Percentiles rank a stretch among this genome's conserved stretches.
Evolutionary conservation across 306 rosid species (phyloP).

Genomic region (Prunus campanulata): DNA sequence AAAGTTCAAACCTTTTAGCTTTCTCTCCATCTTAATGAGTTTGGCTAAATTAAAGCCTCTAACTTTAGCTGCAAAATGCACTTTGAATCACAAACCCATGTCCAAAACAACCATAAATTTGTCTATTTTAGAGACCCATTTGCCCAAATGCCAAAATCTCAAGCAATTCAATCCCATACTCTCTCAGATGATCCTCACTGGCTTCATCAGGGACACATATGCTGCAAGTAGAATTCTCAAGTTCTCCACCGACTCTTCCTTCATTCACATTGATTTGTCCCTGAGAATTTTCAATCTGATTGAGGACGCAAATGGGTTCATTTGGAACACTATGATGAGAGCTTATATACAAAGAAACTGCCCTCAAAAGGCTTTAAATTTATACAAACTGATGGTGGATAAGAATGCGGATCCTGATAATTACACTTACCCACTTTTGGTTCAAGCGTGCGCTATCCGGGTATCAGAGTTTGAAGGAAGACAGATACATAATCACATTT

Average conservation of each 20-base stretch:
- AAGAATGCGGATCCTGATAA: constrained; percentile 33
- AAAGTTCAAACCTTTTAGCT: not conserved
- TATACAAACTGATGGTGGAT: constrained; percentile 40
- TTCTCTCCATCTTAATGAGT: constrained; percentile 15
- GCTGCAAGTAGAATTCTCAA: constrained; percentile 68
- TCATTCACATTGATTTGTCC: constrained; percentile 41
- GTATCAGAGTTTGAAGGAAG: constrained; percentile 49
- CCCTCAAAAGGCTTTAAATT: constrained; percentile 36
- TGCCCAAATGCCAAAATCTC: constrained; percentile 40
- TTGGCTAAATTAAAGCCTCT: constrained; percentile 14
- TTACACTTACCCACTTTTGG: constrained; percentile 64
- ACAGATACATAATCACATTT: constrained; percentile 51
- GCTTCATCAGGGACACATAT: constrained; percentile 55
- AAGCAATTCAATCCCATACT: constrained; percentile 51
- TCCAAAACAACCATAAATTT: constrained; percentile 43
- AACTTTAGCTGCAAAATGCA: constrained; percentile 25
- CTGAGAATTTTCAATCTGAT: constrained; percentile 46
- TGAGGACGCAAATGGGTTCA: constrained; percentile 58
- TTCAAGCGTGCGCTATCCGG: constrained; percentile 58
- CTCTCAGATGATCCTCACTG: constrained; percentile 67
- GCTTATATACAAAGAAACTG: constrained; percentile 46
- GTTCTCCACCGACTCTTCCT: constrained; percentile 40
- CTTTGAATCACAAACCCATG: constrained; percentile 22
- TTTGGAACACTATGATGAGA: constrained; percentile 78
- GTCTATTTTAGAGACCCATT: constrained; percentile 39